Evolutionary conservation across 164 flowering plant species (phyloP).

Genomic region (Magnolia sinica): DNA sequence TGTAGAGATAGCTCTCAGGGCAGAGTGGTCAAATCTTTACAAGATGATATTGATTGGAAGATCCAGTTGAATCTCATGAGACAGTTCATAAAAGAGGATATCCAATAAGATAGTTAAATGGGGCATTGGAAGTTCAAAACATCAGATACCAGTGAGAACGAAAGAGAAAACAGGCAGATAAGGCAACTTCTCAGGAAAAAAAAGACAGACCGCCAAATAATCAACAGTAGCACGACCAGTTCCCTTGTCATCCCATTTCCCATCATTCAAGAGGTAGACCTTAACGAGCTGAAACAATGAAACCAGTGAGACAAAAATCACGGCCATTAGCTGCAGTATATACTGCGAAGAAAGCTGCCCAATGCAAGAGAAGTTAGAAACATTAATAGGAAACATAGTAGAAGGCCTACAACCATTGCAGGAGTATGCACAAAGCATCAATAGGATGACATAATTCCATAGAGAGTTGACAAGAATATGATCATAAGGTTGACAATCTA

Average conservation of each 20-base stretch:
- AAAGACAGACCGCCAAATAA: slow-evolving; percentile 62
- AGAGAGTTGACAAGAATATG: too few relatives aligned
- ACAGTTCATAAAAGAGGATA: too few relatives aligned
- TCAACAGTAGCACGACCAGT: slow-evolving; percentile 93
- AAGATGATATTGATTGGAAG: too few relatives aligned
- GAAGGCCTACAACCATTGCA: background rate
- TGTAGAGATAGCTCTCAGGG: background rate
- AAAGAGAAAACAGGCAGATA: background rate
- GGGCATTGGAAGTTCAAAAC: too few relatives aligned
- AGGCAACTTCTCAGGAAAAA: background rate
- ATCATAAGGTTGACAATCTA: too few relatives aligned
- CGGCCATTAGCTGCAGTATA: background rate
- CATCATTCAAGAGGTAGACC: slow-evolving; percentile 79
- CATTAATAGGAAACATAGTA: background rate
- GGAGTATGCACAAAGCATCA: background rate
- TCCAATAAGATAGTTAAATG: too few relatives aligned
- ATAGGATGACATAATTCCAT: background rate
- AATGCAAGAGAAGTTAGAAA: background rate
- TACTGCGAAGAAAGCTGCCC: background rate
- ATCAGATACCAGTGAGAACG: too few relatives aligned
- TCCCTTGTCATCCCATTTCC: slow-evolving; percentile 98
- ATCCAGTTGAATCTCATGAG: too few relatives aligned
- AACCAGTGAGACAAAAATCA: slow-evolving; percentile 1
- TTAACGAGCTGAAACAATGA: slow-evolving; percentile 75
- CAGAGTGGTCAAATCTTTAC: background rate